A percentile compares a stretch with the other conserved stretches of the same genome.
Conservation (phyloP, 1,139 yeast species). For the Magnusiomyces tetraspermus region DNA sequence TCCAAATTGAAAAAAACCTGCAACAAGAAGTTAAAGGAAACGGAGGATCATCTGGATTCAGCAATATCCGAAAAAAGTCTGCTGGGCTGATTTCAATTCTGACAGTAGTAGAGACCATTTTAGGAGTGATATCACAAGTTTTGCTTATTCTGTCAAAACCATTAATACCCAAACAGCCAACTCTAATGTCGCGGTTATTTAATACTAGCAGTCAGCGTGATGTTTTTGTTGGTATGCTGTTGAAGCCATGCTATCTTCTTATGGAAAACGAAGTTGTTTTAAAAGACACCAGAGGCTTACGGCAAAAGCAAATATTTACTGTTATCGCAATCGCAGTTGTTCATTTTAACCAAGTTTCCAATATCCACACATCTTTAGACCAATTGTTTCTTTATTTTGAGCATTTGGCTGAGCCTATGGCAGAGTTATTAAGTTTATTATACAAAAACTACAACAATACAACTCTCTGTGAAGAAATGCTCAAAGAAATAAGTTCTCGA, state of each 20-base stretch:
- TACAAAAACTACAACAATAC: conserved; percentile 58
- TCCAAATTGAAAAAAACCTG: not conserved
- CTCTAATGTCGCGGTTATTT: not conserved
- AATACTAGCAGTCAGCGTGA: conserved; percentile 51
- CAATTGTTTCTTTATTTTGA: conserved; percentile 76
- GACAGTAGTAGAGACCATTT: not conserved
- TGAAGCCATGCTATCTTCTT: conserved; percentile 63
- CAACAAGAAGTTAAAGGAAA: not conserved
- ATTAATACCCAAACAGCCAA: not conserved
- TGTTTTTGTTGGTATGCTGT: conserved; percentile 57
- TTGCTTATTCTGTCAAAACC: not conserved
- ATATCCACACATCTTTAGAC: conserved; percentile 66
- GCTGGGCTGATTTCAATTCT: not conserved
- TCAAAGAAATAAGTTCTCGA: conserved; percentile 66
- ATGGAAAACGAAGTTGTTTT: conserved; percentile 72
- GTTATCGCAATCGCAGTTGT: conserved; percentile 64
- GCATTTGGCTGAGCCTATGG: conserved; percentile 69
- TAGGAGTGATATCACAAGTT: not conserved
- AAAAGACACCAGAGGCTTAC: conserved; percentile 32
- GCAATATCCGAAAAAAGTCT: not conserved
- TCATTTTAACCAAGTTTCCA: conserved; percentile 43
- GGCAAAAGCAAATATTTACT: conserved; percentile 33
- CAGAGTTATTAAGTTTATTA: conserved; percentile 60
- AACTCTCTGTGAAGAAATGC: conserved; percentile 66
- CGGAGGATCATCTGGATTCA: not conserved